phyloP scores from a whole-genome alignment of 805 yeast species.

The Ogataea saltuana region DNA sequence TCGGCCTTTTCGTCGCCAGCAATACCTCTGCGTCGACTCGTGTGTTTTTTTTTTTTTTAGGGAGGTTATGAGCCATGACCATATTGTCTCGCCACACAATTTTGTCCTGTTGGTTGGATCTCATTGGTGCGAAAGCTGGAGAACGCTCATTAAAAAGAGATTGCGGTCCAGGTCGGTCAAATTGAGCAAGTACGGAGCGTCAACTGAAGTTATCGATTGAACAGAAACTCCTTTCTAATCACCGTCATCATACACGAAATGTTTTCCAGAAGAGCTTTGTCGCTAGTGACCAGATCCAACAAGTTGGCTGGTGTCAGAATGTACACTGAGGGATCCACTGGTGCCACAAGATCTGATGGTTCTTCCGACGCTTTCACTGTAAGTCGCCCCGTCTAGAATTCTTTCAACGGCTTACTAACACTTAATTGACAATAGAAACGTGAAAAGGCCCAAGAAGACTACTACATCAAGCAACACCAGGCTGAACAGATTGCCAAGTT shows the following conservation, averaged over 20 bases:
- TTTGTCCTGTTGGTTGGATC: conserved; percentile 39
- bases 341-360: conserved; percentile 55
- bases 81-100: conserved; percentile 10
- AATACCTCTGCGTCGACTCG: no score
- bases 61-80: conserved; percentile 5
- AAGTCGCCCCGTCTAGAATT: conserved; percentile 31
- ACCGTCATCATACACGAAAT: conserved; percentile 15
- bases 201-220: no score
- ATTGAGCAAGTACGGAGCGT: no score
- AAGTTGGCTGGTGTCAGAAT: conserved; percentile 36
- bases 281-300: conserved; percentile 34
- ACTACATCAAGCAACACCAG: conserved; percentile 84
- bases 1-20: no score
- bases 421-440: conserved; percentile 67
- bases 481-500: conserved; percentile 79
- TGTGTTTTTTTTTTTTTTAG: no score
- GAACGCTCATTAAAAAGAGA: not conserved
- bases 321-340: conserved; percentile 58
- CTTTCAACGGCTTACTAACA: conserved; percentile 5
- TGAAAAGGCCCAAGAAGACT: conserved; percentile 90
- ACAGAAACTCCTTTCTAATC: not conserved
- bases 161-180: no score
- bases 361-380: conserved; percentile 62
- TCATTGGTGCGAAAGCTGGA: conserved; percentile 23
- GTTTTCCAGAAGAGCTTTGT: conserved; percentile 43